phyloP scores from a whole-genome alignment of 345 rosid genomes.

The Pseudoturritis turrita region DNA sequence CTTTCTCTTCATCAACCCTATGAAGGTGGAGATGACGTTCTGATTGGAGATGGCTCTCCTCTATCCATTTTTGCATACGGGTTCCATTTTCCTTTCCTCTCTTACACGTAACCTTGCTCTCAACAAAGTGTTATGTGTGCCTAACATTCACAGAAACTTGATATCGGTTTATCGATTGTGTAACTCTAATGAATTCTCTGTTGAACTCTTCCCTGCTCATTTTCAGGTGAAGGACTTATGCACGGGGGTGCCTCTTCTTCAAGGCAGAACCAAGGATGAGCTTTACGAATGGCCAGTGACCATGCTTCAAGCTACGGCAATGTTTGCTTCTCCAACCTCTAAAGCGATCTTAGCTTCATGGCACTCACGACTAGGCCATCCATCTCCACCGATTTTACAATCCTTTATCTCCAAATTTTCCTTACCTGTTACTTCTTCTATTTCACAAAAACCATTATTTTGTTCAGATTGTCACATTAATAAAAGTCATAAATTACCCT shows the following conservation, averaged over 20 bases:
- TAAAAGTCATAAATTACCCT: not conserved
- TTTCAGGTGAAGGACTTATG: too few species aligned
- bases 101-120: too few species aligned
- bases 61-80: too few species aligned
- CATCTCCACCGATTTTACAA: not conserved
- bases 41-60: too few species aligned
- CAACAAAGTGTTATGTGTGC: not conserved
- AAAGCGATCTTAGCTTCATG: not conserved
- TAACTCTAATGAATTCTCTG: too few species aligned
- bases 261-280: too few species aligned
- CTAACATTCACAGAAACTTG: not conserved
- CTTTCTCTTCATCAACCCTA: too few species aligned
- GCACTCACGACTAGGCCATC: not conserved
- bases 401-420: not conserved
- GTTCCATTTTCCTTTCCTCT: not conserved
- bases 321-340: not conserved
- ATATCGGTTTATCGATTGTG: too few species aligned
- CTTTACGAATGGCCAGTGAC: not conserved
- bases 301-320: not conserved
- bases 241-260: too few species aligned
- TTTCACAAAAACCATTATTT: not conserved
- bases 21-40: too few species aligned
- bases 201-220: too few species aligned
- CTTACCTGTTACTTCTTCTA: not conserved
- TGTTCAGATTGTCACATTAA: not conserved